These are phyloP conservation scores for Bonia amplexicaulis DNA, from an alignment of 176 grass and related monocot genomes.

Conservation along the genomic window DNA sequence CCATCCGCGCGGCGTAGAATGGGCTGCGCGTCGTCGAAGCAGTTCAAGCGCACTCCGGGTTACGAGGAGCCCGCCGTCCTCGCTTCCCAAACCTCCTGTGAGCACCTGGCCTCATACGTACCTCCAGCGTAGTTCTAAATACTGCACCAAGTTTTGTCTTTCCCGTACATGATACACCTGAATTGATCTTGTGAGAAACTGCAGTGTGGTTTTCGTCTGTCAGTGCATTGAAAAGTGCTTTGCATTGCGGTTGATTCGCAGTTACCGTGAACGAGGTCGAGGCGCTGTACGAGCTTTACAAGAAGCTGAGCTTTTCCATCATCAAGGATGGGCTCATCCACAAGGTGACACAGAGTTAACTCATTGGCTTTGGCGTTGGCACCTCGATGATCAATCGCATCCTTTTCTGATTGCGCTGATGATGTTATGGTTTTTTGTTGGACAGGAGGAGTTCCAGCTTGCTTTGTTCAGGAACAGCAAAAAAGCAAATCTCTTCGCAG, in stretches of 20 bases:
- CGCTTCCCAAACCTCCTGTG: slow-evolving; percentile 26
- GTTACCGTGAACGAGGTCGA: slow-evolving; percentile 74
- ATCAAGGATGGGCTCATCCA: slow-evolving; percentile 80
- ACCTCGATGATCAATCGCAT: neutral
- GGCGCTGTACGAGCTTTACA: slow-evolving; percentile 71
- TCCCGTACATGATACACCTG: neutral
- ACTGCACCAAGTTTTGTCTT: neutral
- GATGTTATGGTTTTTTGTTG: neutral
- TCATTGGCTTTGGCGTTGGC: neutral
- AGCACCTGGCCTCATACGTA: neutral
- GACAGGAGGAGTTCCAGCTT: slow-evolving; percentile 72
- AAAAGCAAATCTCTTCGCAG: slow-evolving; percentile 56
- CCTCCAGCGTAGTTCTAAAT: neutral
- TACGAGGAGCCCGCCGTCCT: slow-evolving; percentile 16
- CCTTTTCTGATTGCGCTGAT: neutral
- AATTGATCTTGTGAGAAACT: neutral
- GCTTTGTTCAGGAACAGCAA: slow-evolving; percentile 72
- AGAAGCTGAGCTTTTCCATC: slow-evolving; percentile 68
- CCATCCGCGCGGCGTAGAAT: neutral
- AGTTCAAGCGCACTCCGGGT: neutral
- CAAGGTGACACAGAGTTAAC: slow-evolving; percentile 36
- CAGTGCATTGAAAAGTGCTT: neutral
- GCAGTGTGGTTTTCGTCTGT: neutral
- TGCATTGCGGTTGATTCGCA: slow-evolving; percentile 16
- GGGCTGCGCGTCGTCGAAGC: slow-evolving; percentile 32